phyloP scores from a whole-genome alignment of 768 basidiomycete species.

The Boletus tylopilopsis region DNA sequence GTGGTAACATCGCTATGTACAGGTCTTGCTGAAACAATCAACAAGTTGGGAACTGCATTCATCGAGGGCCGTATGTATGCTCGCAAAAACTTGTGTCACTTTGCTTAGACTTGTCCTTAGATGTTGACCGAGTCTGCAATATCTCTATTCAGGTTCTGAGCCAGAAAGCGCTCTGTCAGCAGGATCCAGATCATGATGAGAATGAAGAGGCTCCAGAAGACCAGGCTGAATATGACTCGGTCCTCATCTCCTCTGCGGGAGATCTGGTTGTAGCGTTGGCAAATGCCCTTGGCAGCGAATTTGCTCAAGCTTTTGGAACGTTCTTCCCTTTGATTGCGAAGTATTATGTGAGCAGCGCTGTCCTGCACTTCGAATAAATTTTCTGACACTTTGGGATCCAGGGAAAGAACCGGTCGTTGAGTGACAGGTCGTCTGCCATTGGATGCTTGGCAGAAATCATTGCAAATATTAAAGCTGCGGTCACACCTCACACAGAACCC shows the following conservation, averaged over 20 bases:
- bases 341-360: constrained; percentile 70
- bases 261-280: constrained; percentile 92
- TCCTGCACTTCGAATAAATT: neutral
- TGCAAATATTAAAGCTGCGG: constrained; percentile 80
- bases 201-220: constrained; percentile 82
- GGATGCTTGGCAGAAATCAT: constrained; percentile 96
- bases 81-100: neutral
- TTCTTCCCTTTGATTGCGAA: constrained; percentile 89
- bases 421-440: constrained; percentile 90
- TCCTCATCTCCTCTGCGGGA: constrained; percentile 88
- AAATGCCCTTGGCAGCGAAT: constrained; percentile 79
- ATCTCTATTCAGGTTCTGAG: constrained; percentile 85
- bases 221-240: constrained; percentile 94
- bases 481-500: constrained; percentile 80
- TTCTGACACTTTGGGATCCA: constrained; percentile 26
- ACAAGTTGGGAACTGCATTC: constrained; percentile 86
- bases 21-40: constrained; percentile 87
- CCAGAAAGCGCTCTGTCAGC: constrained; percentile 94
- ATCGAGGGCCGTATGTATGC: constrained; percentile 65
- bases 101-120: constrained; percentile 35
- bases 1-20: constrained; percentile 88
- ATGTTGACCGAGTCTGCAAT: constrained; percentile 72
- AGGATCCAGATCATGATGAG: constrained; percentile 92
- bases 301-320: constrained; percentile 72
- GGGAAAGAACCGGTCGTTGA: constrained; percentile 83